Conservation (phyloP, 2,329 filamentous ascomycete genomes). For the Lasiodiplodia gonubiensis region DNA sequence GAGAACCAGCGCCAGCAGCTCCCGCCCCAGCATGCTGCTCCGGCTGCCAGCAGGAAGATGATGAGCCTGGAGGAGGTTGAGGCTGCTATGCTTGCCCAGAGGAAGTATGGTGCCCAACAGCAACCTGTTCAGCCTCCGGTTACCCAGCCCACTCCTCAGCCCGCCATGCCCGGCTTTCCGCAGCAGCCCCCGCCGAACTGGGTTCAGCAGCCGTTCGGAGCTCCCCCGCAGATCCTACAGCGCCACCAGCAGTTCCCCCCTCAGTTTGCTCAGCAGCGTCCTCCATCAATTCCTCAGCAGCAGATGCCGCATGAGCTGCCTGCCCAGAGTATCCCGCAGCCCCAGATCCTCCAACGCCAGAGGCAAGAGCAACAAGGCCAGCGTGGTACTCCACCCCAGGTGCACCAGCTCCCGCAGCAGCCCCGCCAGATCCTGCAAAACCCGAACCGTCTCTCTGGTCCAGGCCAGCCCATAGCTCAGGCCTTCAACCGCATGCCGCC, state of each 20-base stretch:
- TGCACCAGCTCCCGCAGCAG: conserved; percentile 48
- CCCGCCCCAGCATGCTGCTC: conserved; percentile 37
- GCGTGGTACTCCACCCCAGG: conserved; percentile 37
- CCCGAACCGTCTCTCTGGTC: conserved; percentile 65
- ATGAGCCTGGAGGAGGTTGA: conserved; percentile 98
- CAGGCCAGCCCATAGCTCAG: conserved; percentile 48
- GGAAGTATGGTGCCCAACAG: conserved; percentile 56
- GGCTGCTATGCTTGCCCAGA: conserved; percentile 81
- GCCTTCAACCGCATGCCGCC: conserved; percentile 38
- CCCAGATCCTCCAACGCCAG: conserved; percentile 44
- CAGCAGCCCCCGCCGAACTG: conserved; percentile 32
- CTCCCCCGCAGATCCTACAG: conserved; percentile 55
- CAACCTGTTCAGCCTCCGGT: conserved; percentile 40
- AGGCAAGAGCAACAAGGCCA: conserved; percentile 39
- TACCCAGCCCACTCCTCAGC: conserved; percentile 27
- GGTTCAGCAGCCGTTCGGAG: conserved; percentile 39
- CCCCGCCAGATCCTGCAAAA: conserved; percentile 82
- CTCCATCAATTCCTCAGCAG: conserved; percentile 49
- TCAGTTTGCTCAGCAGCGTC: conserved; percentile 41
- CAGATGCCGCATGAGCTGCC: conserved; percentile 52
- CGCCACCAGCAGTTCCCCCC: conserved; percentile 50
- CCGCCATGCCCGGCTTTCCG: conserved; percentile 29
- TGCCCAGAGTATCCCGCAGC: conserved; percentile 42
- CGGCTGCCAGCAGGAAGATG: conserved; percentile 67
- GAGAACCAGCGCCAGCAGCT: conserved; percentile 36